Percentiles rank a stretch among this genome's conserved stretches.
phyloP scores from a whole-genome alignment of 2,329 filamentous ascomycete species.

The Colletotrichum plurivorum region DNA sequence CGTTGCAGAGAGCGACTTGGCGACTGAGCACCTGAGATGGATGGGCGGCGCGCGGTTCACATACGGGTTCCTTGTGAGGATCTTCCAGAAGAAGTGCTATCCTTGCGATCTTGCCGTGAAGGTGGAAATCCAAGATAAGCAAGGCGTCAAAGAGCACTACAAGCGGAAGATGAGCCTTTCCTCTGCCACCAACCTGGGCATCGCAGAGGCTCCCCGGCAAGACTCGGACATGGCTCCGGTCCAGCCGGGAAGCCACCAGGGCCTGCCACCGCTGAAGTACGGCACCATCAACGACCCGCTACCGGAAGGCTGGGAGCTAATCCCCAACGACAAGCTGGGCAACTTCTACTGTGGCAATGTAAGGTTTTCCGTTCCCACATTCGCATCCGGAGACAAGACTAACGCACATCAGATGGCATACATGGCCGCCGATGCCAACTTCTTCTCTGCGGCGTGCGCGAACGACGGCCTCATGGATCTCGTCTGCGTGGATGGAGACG shows the following conservation, averaged over 20 bases:
- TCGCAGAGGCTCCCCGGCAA: slow-evolving; percentile 42
- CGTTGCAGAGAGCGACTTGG: slow-evolving; percentile 90
- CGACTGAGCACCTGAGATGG: slow-evolving; percentile 92
- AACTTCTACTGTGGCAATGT: slow-evolving; percentile 96
- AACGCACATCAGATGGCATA: slow-evolving; percentile 78
- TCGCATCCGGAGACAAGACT: slow-evolving; percentile 37
- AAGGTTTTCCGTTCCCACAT: slow-evolving; percentile 47
- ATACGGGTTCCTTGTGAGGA: slow-evolving; percentile 83
- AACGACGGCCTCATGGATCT: slow-evolving; percentile 91
- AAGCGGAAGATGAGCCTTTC: slow-evolving; percentile 59
- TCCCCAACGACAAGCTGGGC: slow-evolving; percentile 83
- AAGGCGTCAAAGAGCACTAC: slow-evolving; percentile 81
- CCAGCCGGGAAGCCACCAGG: slow-evolving; percentile 54
- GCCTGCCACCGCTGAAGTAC: slow-evolving; percentile 81
- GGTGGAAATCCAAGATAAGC: slow-evolving; percentile 83
- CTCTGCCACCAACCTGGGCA: slow-evolving; percentile 46
- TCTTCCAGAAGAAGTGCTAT: slow-evolving; percentile 83
- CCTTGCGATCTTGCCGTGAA: slow-evolving; percentile 92
- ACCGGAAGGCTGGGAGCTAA: slow-evolving; percentile 81
- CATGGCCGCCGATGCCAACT: slow-evolving; percentile 89
- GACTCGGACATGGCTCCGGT: slow-evolving; percentile 34
- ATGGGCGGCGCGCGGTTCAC: slow-evolving; percentile 91
- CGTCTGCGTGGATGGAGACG: slow-evolving; percentile 82
- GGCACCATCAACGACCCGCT: slow-evolving; percentile 85
- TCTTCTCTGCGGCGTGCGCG: slow-evolving; percentile 87